phyloP scores from a whole-genome alignment of 2,329 filamentous ascomycete species.

The Colletotrichum zoysiae region DNA sequence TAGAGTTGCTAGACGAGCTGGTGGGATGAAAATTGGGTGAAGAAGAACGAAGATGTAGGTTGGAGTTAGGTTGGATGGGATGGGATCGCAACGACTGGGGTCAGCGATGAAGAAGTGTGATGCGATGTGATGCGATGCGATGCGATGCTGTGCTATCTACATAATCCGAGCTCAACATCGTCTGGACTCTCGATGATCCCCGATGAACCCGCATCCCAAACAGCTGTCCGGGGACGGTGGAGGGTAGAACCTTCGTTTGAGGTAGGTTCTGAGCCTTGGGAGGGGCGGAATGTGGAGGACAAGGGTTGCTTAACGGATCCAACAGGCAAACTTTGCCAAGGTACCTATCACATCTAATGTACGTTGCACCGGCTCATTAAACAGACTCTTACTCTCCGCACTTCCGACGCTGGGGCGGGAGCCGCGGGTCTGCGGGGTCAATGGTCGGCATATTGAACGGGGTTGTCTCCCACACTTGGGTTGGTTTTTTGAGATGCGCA shows the following conservation, averaged over 20 bases:
- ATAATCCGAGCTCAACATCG: not conserved
- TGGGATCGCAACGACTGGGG: not conserved
- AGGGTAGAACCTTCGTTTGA: not conserved
- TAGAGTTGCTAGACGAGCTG: not conserved
- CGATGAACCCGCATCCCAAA: constrained; percentile 8
- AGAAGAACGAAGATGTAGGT: not conserved
- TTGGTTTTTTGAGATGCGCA: constrained; percentile 4
- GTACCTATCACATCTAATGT: not conserved
- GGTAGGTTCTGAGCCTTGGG: not conserved
- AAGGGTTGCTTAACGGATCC: constrained; percentile 9
- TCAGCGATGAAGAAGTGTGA: not conserved
- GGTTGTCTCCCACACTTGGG: not conserved
- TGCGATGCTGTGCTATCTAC: constrained; percentile 20
- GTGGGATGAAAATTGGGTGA: not conserved
- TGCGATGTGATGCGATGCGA: not conserved
- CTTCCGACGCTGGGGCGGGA: constrained; percentile 21
- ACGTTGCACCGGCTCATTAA: not conserved
- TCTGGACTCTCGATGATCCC: not conserved
- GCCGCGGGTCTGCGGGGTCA: constrained; percentile 13
- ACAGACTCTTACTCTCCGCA: constrained; percentile 22
- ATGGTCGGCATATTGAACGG: constrained; percentile 37
- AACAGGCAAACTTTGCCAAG: not conserved
- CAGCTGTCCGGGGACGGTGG: not conserved
- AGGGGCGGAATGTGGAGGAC: constrained; percentile 39
- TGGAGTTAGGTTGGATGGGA: not conserved